Percentiles rank a stretch among this genome's conserved stretches.
Conservation (phyloP, 306 rosid species). For the Crataegus laevigata region DNA sequence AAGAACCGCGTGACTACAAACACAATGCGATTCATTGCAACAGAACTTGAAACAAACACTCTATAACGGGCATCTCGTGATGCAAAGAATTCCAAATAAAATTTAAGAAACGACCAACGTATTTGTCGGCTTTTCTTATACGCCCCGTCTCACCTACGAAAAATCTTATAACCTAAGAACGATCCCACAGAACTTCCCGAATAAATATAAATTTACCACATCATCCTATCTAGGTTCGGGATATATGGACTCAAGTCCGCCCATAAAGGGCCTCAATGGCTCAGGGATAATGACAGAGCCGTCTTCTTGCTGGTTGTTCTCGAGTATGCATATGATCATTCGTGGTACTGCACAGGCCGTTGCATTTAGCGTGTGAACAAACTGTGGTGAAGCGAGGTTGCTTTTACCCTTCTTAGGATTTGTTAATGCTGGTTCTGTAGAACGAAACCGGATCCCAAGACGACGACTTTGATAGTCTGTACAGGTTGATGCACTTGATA, state of each 20-base stretch:
- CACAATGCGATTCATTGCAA: neutral
- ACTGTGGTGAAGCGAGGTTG: slow-evolving; percentile 59
- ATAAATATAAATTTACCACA: neutral
- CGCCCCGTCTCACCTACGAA: neutral
- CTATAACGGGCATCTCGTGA: neutral
- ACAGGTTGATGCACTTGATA: slow-evolving; percentile 89
- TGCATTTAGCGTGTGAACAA: slow-evolving; percentile 88
- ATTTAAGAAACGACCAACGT: neutral
- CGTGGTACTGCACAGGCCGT: slow-evolving; percentile 93
- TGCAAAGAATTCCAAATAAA: neutral
- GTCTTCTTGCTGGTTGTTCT: slow-evolving; percentile 82
- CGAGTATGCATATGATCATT: slow-evolving; percentile 81
- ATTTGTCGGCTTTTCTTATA: neutral
- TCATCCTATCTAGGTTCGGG: slow-evolving; percentile 31
- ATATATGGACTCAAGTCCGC: slow-evolving; percentile 49
- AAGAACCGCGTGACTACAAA: neutral
- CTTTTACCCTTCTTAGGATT: slow-evolving; percentile 55
- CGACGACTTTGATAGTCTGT: slow-evolving; percentile 88
- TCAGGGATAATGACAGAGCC: slow-evolving; percentile 71
- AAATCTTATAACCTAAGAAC: neutral
- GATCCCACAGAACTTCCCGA: slow-evolving; percentile 1
- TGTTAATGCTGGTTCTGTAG: slow-evolving; percentile 38
- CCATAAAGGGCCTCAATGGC: slow-evolving; percentile 80
- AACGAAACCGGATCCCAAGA: slow-evolving; percentile 73
- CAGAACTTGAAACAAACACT: neutral